Base-by-base conservation (phyloP, 202 grass and related monocot species). In the Eragrostis tef region DNA sequence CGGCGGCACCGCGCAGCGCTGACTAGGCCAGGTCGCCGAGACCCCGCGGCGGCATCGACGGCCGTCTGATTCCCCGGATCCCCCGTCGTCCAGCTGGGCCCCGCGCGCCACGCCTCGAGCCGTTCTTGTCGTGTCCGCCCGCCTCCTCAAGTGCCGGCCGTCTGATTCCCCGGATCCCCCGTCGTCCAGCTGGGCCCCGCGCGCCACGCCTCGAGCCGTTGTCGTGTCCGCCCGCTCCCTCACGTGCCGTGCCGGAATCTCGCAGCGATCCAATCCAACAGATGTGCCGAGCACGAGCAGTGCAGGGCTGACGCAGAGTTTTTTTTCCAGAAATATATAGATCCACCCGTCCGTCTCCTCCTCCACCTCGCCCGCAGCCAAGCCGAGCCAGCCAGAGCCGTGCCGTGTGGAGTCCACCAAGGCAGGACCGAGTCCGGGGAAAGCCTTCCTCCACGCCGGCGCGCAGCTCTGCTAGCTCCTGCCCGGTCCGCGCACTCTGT, bases 191-290 rank as follows among this genome's bases (percentile, higher is more conserved):
- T 73, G 71, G 50, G 29, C 17, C 19, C 17, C 46, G 27, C 0
- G 46, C 47, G n/a, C 48, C 69, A 12, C 59, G 26, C 45, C 60
- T 67, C 27, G 46, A 79, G 62, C 3, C n/a, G 63, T 24, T 68
- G 77, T 79, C 63, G 63, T 79, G 77, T 79, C 63, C 14, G 20
- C 4, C 24, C 58, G 6, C 3, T 14, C 29, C 6, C 3, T 79
- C 77, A 79, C 77, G 64, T 79, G 77, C 49, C 34, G 31, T 68
- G 63, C 63, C 14, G 48, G 77, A 68, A 79, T 67, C 63, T 79
- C 64, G 48, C 53, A 17, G 34, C 53, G 31, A 79, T 53, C 48
- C 47, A 27, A 64, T 65, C 34, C 34, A 54, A 43, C 63, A 53
- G 31, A 11, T 12, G 63, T 19, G 62, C 27, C 26, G 54, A 17